Percentiles rank a stretch among this genome's conserved stretches.
Evolutionary conservation across 179 eudicot genomes (phyloP).

Genomic region (Sideroxylon spinosum): DNA sequence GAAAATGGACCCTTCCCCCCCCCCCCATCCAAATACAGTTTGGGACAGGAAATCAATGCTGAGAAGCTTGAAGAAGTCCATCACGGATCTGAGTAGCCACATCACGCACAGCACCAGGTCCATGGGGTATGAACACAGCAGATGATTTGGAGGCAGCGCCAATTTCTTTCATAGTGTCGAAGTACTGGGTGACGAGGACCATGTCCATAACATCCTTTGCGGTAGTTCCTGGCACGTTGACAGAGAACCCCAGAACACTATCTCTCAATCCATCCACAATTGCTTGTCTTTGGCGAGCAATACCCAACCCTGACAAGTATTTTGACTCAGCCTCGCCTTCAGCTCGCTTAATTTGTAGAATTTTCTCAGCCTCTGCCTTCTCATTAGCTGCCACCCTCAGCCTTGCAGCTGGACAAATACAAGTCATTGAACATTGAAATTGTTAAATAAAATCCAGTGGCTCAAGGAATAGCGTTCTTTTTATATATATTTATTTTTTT

Average conservation of each 20-base stretch:
- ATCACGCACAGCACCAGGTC: conserved; percentile 59
- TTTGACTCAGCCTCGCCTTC: conserved; percentile 65
- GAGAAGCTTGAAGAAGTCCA: conserved; percentile 44
- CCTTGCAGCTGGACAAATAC: conserved; percentile 44
- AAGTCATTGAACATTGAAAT: not conserved
- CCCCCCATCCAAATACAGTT: no score
- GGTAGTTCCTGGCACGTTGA: conserved; percentile 50
- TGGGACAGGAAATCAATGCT: not conserved
- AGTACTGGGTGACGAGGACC: conserved; percentile 58
- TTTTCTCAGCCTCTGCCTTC: conserved; percentile 65
- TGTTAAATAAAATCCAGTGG: not conserved
- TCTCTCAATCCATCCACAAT: conserved; percentile 61
- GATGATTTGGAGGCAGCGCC: conserved; percentile 51
- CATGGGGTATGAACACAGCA: conserved; percentile 57
- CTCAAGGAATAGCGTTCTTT: not conserved
- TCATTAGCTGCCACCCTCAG: conserved; percentile 54
- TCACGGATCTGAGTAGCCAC: conserved; percentile 56
- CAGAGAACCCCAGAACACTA: conserved; percentile 54
- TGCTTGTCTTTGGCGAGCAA: conserved; percentile 67
- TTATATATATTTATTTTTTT: no score
- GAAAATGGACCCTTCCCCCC: not conserved
- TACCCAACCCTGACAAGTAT: conserved; percentile 54
- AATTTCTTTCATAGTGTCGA: conserved; percentile 61
- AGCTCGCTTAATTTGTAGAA: conserved; percentile 53
- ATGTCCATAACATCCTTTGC: conserved; percentile 65